phyloP scores from a whole-genome alignment of 2,329 filamentous ascomycete genomes.

The Ophiostoma sp. region DNA sequence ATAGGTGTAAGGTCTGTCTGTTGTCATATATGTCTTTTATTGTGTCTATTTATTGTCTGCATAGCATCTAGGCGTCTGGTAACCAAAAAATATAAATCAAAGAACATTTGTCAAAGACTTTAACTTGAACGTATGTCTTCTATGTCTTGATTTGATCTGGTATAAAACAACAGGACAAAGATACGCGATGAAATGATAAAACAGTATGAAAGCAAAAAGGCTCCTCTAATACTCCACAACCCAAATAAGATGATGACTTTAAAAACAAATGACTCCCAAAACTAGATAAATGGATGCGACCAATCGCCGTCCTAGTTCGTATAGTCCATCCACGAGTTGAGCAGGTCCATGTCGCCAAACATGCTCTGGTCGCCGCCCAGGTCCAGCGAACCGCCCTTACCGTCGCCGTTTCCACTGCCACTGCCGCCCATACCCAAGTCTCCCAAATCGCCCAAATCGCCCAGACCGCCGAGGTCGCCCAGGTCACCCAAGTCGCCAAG shows the following conservation, averaged over 20 bases:
- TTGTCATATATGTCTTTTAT: neutral
- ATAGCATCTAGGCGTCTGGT: constrained; percentile 18
- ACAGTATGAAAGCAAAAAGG: neutral
- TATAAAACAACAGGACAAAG: neutral
- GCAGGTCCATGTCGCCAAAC: constrained; percentile 32
- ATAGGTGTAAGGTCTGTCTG: neutral
- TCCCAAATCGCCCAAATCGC: constrained; percentile 25
- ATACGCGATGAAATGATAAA: neutral
- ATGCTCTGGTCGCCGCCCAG: constrained; percentile 32
- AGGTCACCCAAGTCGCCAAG: constrained; percentile 27
- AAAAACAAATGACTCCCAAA: neutral
- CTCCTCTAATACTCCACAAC: neutral
- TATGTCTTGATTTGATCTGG: neutral
- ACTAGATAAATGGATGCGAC: neutral
- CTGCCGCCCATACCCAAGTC: constrained; percentile 22
- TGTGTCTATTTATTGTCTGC: neutral
- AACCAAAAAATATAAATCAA: neutral
- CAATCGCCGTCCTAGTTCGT: neutral
- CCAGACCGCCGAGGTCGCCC: constrained; percentile 22
- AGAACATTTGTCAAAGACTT: neutral
- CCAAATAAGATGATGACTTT: neutral
- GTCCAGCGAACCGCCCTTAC: constrained; percentile 20
- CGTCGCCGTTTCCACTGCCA: constrained; percentile 9
- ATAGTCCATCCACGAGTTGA: constrained; percentile 32
- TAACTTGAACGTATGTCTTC: neutral